phyloP scores from a whole-genome alignment of 176 grass and related monocot genomes.

The Carex littledalei region DNA sequence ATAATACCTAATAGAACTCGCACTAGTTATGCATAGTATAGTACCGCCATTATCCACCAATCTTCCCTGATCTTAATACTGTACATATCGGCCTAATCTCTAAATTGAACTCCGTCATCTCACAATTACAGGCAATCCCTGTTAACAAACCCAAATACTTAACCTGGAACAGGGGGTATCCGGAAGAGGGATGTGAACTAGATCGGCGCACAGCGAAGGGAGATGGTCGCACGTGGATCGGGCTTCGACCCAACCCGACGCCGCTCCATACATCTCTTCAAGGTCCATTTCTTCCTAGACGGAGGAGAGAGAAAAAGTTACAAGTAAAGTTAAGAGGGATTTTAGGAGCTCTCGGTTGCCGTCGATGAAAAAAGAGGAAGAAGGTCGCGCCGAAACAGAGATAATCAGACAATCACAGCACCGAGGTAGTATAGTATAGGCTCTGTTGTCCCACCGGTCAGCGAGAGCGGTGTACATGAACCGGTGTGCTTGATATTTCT shows the following conservation, averaged over 20 bases:
- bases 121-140: not conserved
- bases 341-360: not conserved
- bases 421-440: not conserved
- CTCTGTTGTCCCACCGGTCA: not conserved
- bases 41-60: not conserved
- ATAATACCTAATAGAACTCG: not conserved
- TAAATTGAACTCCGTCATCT: not conserved
- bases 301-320: not conserved
- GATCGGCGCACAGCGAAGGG: conserved; percentile 40
- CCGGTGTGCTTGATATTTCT: not conserved
- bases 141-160: not conserved
- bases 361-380: not conserved
- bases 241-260: conserved; percentile 72
- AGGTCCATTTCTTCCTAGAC: not conserved
- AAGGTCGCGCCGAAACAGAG: not conserved
- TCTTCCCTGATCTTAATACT: not conserved
- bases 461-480: not conserved
- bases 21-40: not conserved
- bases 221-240: conserved; percentile 75
- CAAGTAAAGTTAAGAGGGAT: too few species aligned
- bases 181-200: conserved; percentile 49
- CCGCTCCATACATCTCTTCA: conserved; percentile 38
- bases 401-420: not conserved
- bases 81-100: not conserved
- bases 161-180: conserved; percentile 71